Conservation (phyloP, 164 flowering plant species). For the Houttuynia cordata region DNA sequence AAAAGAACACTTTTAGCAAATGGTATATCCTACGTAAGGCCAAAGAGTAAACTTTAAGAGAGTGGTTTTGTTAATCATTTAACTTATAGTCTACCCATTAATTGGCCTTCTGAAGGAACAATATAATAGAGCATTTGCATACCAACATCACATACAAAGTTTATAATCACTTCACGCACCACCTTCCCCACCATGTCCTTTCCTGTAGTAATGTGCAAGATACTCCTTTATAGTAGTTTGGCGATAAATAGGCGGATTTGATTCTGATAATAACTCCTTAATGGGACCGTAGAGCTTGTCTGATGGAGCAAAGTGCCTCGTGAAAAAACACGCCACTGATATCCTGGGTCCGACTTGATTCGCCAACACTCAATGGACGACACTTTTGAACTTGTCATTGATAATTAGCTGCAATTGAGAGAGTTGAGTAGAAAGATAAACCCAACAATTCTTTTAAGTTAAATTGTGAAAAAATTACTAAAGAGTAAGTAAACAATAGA, state of each 20-base stretch:
- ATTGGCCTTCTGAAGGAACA: no score
- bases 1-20: no score
- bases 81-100: no score
- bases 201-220: neutral
- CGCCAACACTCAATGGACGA: constrained; percentile 21
- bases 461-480: no score
- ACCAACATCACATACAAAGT: no score
- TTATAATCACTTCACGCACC: neutral
- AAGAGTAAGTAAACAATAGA: no score
- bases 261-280: constrained; percentile 26
- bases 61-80: no score
- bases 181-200: constrained; percentile 6
- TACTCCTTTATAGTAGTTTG: constrained; percentile 1
- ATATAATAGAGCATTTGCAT: no score
- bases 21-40: no score
- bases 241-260: constrained; percentile 18
- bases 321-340: constrained; percentile 25
- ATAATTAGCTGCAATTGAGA: constrained; percentile 15
- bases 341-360: constrained; percentile 16
- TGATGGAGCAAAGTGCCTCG: neutral
- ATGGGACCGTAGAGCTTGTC: constrained; percentile 22
- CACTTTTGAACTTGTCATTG: constrained; percentile 22
- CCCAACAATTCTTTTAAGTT: neutral
- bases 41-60: no score
- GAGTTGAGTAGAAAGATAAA: neutral